Conservation (phyloP, 257 asterid species). For the Solanum chmielewskii region DNA sequence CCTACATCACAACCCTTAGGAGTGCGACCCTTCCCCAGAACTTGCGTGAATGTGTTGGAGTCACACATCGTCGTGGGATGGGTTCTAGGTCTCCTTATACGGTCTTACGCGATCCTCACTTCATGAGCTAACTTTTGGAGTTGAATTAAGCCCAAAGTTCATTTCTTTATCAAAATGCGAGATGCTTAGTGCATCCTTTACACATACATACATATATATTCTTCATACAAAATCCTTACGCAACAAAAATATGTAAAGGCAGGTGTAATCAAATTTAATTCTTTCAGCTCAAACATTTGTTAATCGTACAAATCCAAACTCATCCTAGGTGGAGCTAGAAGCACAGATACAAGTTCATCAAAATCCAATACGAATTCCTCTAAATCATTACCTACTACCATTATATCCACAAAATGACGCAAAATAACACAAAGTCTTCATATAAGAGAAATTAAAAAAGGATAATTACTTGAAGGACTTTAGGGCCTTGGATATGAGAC, state of each 20-base stretch:
- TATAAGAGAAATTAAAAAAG: neutral
- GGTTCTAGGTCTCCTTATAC: neutral
- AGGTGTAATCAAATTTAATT: neutral
- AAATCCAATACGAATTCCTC: neutral
- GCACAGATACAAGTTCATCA: neutral
- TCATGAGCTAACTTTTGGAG: neutral
- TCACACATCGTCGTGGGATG: neutral
- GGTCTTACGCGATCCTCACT: neutral
- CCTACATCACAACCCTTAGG: neutral
- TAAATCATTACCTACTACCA: neutral
- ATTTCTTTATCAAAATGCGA: neutral
- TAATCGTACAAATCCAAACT: neutral
- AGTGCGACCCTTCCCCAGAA: neutral
- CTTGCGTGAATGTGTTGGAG: neutral
- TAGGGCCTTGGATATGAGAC: constrained; percentile 52
- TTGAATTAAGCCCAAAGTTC: neutral
- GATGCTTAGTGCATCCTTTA: neutral
- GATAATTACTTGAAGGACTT: constrained; percentile 58
- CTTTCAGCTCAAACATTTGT: neutral
- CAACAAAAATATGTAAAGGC: neutral
- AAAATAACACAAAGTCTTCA: neutral
- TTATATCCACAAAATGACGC: neutral
- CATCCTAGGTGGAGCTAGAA: neutral
- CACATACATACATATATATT: neutral
- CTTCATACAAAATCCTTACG: neutral